These are phyloP conservation scores for Debaryomyces sp. DNA, from an alignment of 1,139 yeast genomes.

Conservation along the genomic window DNA sequence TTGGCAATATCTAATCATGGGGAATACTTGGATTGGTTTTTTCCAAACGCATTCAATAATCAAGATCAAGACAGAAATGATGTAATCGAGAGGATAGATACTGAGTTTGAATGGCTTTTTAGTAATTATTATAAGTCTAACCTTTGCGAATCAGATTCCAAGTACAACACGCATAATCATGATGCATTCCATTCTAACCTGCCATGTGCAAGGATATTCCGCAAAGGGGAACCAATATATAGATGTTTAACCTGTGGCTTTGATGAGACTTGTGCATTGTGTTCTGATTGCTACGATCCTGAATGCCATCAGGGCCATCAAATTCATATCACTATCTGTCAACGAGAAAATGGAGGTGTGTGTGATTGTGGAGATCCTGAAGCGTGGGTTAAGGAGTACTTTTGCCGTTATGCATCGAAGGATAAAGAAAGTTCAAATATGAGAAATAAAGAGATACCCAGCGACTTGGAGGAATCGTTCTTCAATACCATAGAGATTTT, in stretches of 20 bases:
- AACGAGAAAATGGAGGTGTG: constrained; percentile 86
- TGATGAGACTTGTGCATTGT: constrained; percentile 86
- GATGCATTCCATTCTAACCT: constrained; percentile 62
- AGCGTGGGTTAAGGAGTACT: constrained; percentile 50
- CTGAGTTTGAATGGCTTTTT: constrained; percentile 42
- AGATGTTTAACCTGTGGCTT: constrained; percentile 82
- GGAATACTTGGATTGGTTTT: constrained; percentile 48
- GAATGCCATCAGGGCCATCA: constrained; percentile 76
- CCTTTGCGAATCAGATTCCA: constrained; percentile 23
- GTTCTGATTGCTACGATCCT: constrained; percentile 75
- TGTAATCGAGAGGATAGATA: constrained; percentile 26
- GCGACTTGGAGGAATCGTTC: constrained; percentile 35
- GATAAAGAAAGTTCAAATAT: constrained; percentile 14
- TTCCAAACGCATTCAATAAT: constrained; percentile 40
- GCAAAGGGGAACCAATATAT: constrained; percentile 85
- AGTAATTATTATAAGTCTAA: constrained; percentile 30
- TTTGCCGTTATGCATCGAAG: constrained; percentile 36
- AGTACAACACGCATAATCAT: constrained; percentile 29
- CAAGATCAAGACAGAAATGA: constrained; percentile 10
- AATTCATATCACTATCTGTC: constrained; percentile 71
- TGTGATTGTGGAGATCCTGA: constrained; percentile 70
- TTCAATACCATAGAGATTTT: constrained; percentile 52
- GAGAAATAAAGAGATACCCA: constrained; percentile 30
- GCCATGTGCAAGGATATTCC: constrained; percentile 77
- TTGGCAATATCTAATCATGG: constrained; percentile 55